Base-by-base conservation (phyloP, 202 grass and related monocot genomes). In the Elaeis oleifera region DNA sequence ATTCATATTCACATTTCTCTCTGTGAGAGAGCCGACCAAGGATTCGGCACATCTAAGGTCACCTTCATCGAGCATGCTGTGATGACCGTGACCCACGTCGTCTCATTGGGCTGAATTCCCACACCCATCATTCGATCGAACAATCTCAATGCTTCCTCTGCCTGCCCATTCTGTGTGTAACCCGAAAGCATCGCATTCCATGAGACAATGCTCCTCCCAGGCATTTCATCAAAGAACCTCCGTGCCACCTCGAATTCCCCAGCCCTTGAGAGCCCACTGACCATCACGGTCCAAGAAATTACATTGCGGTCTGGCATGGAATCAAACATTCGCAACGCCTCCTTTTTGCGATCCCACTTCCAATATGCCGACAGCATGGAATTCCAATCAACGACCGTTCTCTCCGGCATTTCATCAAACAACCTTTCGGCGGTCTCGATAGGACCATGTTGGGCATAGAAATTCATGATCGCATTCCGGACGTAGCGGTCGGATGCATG, bases 111-210 rank as follows among this genome's bases (percentile, higher is more conserved):
- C 2, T 7, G 21, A 27, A 71, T 49, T 11, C 49, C 56, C 1
- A 57, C 23, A 25, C 16, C 24, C 16, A 19, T 51, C 68, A 60
- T 71, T 26, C 14, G 49, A 6, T 51, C 6, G 11, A 71, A 71
- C 39, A 71, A 29, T 51, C 56, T 31, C 56, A 71, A 21, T 11
- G 39, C 68, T 60, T 51, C 16, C 0, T 61, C 56, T 6, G 16
- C 4, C 48, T 9, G 6, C 4, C 23, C 68, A 24, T 71, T 60
- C 23, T 60, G 68, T 5, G 56, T 16, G 18, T 71, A 71, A 1
- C 68, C 68, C 8, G 56, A 71, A 17, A 71, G 49, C 68, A 71
- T 71, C 0, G 68, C 68, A 32, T 60, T 71, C 68, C 68, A 71
- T 13, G 68, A 71, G 16, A 60, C 57, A 6, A 71, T 44, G 28